Evolutionary conservation across 2,329 filamentous ascomycete genomes (phyloP).

Genomic region (Endothia cerciana): DNA sequence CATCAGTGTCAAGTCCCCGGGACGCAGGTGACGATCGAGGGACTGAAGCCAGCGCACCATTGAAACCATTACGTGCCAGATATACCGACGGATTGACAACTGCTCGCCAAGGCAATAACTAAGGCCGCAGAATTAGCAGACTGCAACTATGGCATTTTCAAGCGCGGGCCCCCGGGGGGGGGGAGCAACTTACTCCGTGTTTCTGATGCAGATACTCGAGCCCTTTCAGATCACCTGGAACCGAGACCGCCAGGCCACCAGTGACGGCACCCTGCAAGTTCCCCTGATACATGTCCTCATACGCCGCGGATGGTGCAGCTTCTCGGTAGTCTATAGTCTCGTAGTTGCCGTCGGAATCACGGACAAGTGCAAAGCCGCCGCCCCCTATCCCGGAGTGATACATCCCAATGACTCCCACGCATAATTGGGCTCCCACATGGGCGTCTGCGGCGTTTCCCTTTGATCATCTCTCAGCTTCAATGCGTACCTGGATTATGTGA

Average conservation of each 20-base stretch:
- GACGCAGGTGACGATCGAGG: neutral
- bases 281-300: slow-evolving; percentile 81
- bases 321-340: slow-evolving; percentile 92
- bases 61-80: slow-evolving; percentile 75
- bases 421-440: slow-evolving; percentile 73
- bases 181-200: slow-evolving; percentile 58
- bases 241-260: slow-evolving; percentile 72
- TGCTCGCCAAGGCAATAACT: slow-evolving; percentile 67
- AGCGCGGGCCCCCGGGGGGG: neutral
- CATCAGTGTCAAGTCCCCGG: neutral
- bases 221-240: slow-evolving; percentile 78
- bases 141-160: neutral
- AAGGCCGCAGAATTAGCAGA: neutral
- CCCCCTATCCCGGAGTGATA: slow-evolving; percentile 85
- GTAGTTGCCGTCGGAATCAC: slow-evolving; percentile 72
- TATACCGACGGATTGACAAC: slow-evolving; percentile 76
- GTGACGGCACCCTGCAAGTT: slow-evolving; percentile 68
- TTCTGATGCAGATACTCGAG: slow-evolving; percentile 76
- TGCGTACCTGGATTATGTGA: neutral
- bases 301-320: slow-evolving; percentile 79
- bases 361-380: slow-evolving; percentile 87
- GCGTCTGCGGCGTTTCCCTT: slow-evolving; percentile 79
- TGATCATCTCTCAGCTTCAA: neutral
- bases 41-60: slow-evolving; percentile 36
- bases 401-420: slow-evolving; percentile 75